phyloP scores from a whole-genome alignment of 192 early-diverging fungal species.

The Dissophora ornata region DNA sequence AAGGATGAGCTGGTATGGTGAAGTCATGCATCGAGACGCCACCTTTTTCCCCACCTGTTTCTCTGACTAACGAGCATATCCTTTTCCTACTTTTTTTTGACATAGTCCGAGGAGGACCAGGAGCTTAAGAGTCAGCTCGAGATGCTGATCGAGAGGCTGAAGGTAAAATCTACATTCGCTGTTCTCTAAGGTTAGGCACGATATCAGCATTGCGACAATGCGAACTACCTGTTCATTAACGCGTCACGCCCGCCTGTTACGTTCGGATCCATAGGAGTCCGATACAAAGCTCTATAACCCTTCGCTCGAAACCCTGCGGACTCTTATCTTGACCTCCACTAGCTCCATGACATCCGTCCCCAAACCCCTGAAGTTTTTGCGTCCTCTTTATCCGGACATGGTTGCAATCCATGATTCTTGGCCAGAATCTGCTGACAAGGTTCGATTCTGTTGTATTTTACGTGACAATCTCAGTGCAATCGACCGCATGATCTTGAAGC shows the following conservation, averaged over 20 bases:
- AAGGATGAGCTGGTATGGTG: conserved; percentile 45
- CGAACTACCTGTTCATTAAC: conserved; percentile 1
- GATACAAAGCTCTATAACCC: conserved; percentile 83
- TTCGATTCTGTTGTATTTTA: too few relatives aligned
- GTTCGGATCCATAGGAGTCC: conserved; percentile 60
- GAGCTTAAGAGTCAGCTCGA: conserved; percentile 94
- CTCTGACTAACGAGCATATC: background rate
- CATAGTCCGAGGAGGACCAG: conserved; percentile 96
- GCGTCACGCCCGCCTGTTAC: conserved; percentile 11
- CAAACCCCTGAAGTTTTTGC: conserved; percentile 96
- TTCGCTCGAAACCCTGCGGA: conserved; percentile 88
- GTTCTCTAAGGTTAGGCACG: too few relatives aligned
- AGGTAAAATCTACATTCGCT: conserved; percentile 61
- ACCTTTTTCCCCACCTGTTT: background rate
- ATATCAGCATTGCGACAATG: too few relatives aligned
- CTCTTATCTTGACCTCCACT: conserved; percentile 91
- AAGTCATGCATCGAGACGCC: background rate
- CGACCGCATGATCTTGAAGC: too few relatives aligned
- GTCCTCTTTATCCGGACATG: conserved; percentile 84
- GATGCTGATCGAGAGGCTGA: conserved; percentile 92
- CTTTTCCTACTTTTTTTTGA: background rate
- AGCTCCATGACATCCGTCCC: conserved; percentile 99
- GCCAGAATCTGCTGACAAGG: conserved; percentile 81
- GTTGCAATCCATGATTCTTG: conserved; percentile 78
- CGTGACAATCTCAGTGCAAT: too few relatives aligned